Base-by-base conservation (phyloP, 2,329 filamentous ascomycete species). In the Colletotrichum tanaceti region DNA sequence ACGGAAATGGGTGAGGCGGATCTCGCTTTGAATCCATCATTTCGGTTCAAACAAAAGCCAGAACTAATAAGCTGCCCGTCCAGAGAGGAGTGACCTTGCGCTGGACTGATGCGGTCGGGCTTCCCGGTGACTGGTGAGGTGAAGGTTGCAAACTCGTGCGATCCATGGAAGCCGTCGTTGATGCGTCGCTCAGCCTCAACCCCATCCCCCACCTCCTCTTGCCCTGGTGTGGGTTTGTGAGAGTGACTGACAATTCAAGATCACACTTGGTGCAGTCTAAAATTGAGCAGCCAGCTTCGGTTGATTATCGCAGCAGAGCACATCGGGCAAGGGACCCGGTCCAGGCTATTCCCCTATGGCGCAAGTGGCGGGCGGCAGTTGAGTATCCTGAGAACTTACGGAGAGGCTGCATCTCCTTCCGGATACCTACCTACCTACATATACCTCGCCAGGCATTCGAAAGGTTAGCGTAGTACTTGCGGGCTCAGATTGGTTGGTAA, bases 361-460 rank as follows among this genome's bases (percentile, higher is more conserved):
- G 65, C 62, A 53, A 60, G 58, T 46, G 58, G 67, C 58, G 47
- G 46, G 54, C 65, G 62, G 65, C 57, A 65, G 54, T 65, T 57
- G 62, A 41, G 28, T 39, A n/a, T 24, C 14, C 14, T 14, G n/a
- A 44, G 14, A 28, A 22, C 20, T 41, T 35, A 16, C n/a, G n/a
- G n/a, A n/a, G n/a, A n/a, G n/a, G n/a, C n/a, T n/a, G n/a, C n/a
- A n/a, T n/a, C n/a, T n/a, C n/a, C n/a, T n/a, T n/a, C n/a, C n/a
- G n/a, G n/a, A n/a, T n/a, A n/a, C n/a, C n/a, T n/a, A n/a, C n/a
- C n/a, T n/a, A n/a, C n/a, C n/a, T n/a, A n/a, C n/a, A n/a, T n/a
- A n/a, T n/a, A n/a, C n/a, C n/a, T n/a, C n/a, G n/a, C n/a, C n/a
- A n/a, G n/a, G n/a, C n/a, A n/a, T n/a, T n/a, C n/a, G n/a, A n/a